Percentiles rank a stretch among this genome's conserved stretches.
Evolutionary conservation across 345 rosid species (phyloP).

Genomic region (Corchorus capsularis): DNA sequence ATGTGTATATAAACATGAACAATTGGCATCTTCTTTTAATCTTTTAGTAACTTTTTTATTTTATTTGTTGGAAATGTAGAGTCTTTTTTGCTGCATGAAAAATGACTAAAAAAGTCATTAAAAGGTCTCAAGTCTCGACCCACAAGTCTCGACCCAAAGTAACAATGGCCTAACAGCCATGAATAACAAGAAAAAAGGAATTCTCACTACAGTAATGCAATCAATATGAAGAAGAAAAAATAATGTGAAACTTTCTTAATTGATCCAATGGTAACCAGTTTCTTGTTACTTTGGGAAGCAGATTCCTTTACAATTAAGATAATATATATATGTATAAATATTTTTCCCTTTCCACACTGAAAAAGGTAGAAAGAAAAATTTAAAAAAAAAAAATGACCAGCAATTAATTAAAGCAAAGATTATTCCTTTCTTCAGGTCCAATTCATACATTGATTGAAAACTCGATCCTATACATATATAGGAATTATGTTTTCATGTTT

Average conservation of each 20-base stretch:
- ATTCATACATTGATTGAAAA: neutral
- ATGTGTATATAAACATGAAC: neutral
- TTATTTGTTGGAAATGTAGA: neutral
- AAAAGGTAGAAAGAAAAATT: neutral
- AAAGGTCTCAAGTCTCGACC: neutral
- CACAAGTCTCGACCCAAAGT: neutral
- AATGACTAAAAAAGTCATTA: neutral
- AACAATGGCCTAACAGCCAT: too few species aligned
- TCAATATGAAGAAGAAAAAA: neutral
- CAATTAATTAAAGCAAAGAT: neutral
- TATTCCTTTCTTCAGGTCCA: slow-evolving; percentile 26
- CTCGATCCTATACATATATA: neutral
- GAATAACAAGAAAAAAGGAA: neutral
- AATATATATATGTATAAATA: neutral
- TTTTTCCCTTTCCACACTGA: neutral
- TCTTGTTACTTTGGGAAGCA: neutral
- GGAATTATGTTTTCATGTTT: neutral
- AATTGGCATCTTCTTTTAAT: neutral
- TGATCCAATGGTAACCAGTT: neutral
- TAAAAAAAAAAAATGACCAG: neutral
- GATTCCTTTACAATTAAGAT: neutral
- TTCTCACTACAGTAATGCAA: neutral
- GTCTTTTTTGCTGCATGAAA: neutral
- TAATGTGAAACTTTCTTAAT: neutral
- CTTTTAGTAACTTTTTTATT: neutral